Base-by-base conservation (phyloP, 495 filamentous ascomycete genomes). In the Penicillium coprophilum region DNA sequence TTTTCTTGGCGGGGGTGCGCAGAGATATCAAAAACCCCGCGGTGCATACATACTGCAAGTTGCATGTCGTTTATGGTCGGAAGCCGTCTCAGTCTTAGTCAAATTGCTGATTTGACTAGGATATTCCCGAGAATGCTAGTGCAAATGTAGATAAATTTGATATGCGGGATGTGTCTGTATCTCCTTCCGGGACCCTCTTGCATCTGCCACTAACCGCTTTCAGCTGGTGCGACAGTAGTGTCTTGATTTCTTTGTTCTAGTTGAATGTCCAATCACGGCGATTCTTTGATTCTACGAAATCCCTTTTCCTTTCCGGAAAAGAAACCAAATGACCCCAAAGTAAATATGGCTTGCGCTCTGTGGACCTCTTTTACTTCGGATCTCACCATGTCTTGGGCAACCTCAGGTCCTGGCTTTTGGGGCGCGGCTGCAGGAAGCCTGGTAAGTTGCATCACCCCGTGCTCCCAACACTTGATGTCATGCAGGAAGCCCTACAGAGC, bases 1-100 rank as follows among this genome's bases (percentile, higher is more conserved):
- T 80, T n/a, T 73, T 86, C 53, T 69, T 83, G 9, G 74, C 71
- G 27, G 70, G 81, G 6, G 76, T 85, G 3, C 74, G 81, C 19
- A 77, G 73, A 32, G 81, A 81, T 38, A 50, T 87, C 53, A 70
- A 75, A 39, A 77, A 84, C 55, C 68, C 70, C 4, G 69, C 63
- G 9, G 69, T 81, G 9, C 82, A 87, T 61, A 69, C 72, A 1
- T 85, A 72, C 60, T 68, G 68, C 50, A 59, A 66, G 32, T 43
- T 71, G 46, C 67, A 72, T 50, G 53, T 72, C 46, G 67, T 73
- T 4, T 73, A 70, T 46, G 71, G 69, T 36, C 67, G 62, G 36
- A 73, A 67, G 55, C 68, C 70, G 45, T 56, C 46, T 32, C 28
- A 28, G 31, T 17, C 46, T 20, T 19, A 43, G 61, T 39, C 53